phyloP scores from a whole-genome alignment of 208 protist species.

The Strigomonas culicis region DNA sequence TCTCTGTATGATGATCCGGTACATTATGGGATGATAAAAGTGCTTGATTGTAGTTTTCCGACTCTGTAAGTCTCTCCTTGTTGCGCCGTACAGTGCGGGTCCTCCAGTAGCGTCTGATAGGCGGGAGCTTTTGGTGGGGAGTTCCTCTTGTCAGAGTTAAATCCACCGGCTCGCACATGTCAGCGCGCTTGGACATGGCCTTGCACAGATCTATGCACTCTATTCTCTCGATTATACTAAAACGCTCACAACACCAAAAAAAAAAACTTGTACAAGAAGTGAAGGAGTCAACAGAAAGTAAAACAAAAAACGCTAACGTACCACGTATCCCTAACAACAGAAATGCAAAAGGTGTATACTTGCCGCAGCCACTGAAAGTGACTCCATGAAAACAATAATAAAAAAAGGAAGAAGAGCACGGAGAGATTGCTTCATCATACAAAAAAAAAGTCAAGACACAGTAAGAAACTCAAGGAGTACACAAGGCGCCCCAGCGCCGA shows the following conservation, averaged over 20 bases:
- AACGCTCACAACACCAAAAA: neutral
- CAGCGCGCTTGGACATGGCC: too few relatives aligned
- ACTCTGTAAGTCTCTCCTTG: constrained; percentile 20
- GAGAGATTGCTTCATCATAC: constrained; percentile 2
- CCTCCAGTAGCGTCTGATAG: constrained; percentile 43
- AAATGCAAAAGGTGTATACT: too few relatives aligned
- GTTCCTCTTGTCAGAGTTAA: constrained; percentile 39
- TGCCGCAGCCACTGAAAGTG: too few relatives aligned
- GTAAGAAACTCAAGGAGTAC: too few relatives aligned
- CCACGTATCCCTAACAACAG: constrained; percentile 3
- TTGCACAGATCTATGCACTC: neutral
- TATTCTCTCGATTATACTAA: neutral
- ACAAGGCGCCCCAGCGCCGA: too few relatives aligned
- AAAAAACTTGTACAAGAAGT: neutral
- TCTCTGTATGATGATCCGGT: constrained; percentile 9
- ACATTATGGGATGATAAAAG: too few relatives aligned
- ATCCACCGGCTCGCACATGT: constrained; percentile 27
- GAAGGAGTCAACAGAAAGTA: constrained; percentile 12
- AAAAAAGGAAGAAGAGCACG: constrained; percentile 12
- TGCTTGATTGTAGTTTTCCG: constrained; percentile 22
- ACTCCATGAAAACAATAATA: constrained; percentile 14
- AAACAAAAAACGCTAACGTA: constrained; percentile 8
- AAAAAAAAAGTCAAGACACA: constrained; percentile 9
- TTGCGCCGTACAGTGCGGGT: constrained; percentile 38
- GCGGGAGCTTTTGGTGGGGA: constrained; percentile 31